Evolutionary conservation across 306 rosid genomes (phyloP).

Genomic region (Cucurbita maxima): DNA sequence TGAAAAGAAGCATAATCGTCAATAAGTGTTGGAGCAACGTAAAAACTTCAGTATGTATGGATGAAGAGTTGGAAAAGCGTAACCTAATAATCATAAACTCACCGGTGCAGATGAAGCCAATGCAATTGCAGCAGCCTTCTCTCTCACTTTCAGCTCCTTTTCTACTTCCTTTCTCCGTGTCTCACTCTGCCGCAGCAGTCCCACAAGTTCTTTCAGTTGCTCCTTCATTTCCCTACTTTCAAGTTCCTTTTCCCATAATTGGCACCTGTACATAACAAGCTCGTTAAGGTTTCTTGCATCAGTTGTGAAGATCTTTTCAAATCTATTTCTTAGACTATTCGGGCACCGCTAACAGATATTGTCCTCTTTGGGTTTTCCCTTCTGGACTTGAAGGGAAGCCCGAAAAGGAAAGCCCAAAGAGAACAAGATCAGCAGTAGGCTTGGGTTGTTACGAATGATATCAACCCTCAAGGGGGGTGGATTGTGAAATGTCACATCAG

Average conservation of each 20-base stretch:
- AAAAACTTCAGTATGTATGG: not conserved
- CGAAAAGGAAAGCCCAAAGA: too few species aligned
- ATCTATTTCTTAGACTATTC: too few species aligned
- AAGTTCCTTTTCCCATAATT: slow-evolving; percentile 82
- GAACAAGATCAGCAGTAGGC: too few species aligned
- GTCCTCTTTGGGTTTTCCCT: too few species aligned
- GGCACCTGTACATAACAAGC: slow-evolving; percentile 51
- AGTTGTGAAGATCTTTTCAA: not conserved
- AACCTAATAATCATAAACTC: slow-evolving; percentile 18
- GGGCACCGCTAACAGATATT: too few species aligned
- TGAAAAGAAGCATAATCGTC: slow-evolving; percentile 14
- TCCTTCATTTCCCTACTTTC: slow-evolving; percentile 97
- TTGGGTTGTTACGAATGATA: too few species aligned
- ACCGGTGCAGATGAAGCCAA: slow-evolving; percentile 71
- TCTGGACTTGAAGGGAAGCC: too few species aligned
- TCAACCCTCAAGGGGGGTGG: too few species aligned
- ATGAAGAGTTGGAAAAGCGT: not conserved
- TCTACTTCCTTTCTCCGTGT: slow-evolving; percentile 80
- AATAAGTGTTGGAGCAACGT: not conserved
- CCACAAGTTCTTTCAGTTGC: slow-evolving; percentile 91
- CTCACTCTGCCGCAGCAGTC: slow-evolving; percentile 91
- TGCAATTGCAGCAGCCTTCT: slow-evolving; percentile 52
- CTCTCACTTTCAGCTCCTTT: slow-evolving; percentile 84
- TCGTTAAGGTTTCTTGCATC: not conserved
- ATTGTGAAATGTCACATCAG: too few species aligned